Evolutionary conservation across 2,329 filamentous ascomycete species (phyloP), one percentile per base, ranked within the genome.

Genomic region (Colletotrichum costaricense): DNA sequence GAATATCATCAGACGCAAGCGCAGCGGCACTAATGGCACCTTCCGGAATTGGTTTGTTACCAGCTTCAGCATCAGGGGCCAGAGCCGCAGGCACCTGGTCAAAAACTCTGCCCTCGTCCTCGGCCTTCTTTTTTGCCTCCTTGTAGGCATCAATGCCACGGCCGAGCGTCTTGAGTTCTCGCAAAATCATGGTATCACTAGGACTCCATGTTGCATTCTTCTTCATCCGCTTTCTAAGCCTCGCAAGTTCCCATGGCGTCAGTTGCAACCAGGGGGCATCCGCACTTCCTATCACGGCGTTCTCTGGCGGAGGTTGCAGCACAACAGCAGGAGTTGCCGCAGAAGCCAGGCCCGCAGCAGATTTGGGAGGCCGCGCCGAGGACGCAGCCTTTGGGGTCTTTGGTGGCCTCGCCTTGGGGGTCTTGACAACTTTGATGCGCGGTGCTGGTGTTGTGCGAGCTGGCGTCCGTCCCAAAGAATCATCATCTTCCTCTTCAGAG

Each of bases 141-240:
- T 84, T 86, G 77, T 89, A 93, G 7, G 89, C 89, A 65, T 92
- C 91, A 19, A 90, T 86, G 3, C 91, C 91, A 57, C 94, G 91
- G 1, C 92, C 92, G 22, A 94, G 87, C 24, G 87, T 86, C 80
- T 93, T 93, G 1, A 97, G 88, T 81, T 96, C 94, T 35, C 94
- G 88, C 19, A 93, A 90, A 75, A 96, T 94, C 94, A 97, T 97
- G 0, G 94, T 95, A 77, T 94, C 93, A 75, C 93, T 95, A 0
- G 94, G 94, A 3, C 90, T 92, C 94, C 94, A 97, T 5, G 94
- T 92, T 0, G 94, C 93, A 78, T 97, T 97, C 87, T 97, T 97
- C 88, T 97, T 97, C 94, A 97, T 97, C 22, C 93, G 89, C 83
- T 97, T 97, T 73, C 94, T 87, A 8, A 97, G 86, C 75, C 91